phyloP scores from a whole-genome alignment of 345 rosid species.

The Acer campestre region DNA sequence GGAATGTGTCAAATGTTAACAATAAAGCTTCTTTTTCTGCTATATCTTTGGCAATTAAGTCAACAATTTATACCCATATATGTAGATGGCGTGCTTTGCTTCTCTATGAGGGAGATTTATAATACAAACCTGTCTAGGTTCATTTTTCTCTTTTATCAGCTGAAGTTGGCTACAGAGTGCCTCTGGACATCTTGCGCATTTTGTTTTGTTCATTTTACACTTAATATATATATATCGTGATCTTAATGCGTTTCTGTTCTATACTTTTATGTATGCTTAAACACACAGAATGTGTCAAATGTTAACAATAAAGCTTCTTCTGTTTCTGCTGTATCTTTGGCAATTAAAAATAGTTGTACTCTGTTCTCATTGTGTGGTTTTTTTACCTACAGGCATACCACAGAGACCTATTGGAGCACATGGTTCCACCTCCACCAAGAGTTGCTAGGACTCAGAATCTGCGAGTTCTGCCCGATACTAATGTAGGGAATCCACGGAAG shows the following conservation, averaged over 20 bases:
- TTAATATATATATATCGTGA: neutral
- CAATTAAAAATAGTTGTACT: neutral
- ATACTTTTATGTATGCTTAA: neutral
- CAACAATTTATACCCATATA: neutral
- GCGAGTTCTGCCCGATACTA: slow-evolving; percentile 29
- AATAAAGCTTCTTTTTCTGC: neutral
- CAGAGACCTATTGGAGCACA: slow-evolving; percentile 70
- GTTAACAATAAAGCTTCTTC: neutral
- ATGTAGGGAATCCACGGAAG: slow-evolving; percentile 29
- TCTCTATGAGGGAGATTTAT: neutral
- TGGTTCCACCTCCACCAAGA: slow-evolving; percentile 61
- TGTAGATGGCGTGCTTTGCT: neutral
- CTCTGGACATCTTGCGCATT: neutral
- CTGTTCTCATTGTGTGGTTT: neutral
- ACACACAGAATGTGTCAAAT: neutral
- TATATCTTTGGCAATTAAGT: neutral
- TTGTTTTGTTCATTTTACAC: neutral
- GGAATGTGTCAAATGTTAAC: neutral
- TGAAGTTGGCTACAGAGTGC: neutral
- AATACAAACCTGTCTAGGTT: neutral
- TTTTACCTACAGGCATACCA: slow-evolving; percentile 61
- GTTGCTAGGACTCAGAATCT: slow-evolving; percentile 27
- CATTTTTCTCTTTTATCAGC: neutral
- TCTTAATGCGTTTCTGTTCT: neutral
- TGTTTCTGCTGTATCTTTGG: neutral